These are phyloP conservation scores for Tricholoma flavovirens DNA, from an alignment of 768 basidiomycete genomes.

Conservation along the genomic window DNA sequence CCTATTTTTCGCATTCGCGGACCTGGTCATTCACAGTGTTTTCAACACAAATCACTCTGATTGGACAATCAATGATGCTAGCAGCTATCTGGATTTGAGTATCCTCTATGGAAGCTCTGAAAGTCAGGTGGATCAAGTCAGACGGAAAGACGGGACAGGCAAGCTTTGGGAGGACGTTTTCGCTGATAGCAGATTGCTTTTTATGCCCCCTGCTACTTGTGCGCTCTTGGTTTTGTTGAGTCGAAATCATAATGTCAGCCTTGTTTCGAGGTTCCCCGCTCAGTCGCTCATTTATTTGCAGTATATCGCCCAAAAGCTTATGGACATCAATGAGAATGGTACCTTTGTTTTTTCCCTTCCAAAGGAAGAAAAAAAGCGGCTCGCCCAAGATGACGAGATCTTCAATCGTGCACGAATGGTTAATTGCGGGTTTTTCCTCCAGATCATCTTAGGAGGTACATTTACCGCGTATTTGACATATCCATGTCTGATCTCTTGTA, in stretches of 20 bases:
- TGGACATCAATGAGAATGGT: slow-evolving; percentile 62
- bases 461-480: background rate
- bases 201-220: slow-evolving; percentile 69
- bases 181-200: slow-evolving; percentile 55
- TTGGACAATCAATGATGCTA: slow-evolving; percentile 53
- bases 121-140: slow-evolving; percentile 39
- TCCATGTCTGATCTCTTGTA: background rate
- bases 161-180: slow-evolving; percentile 64
- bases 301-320: slow-evolving; percentile 64
- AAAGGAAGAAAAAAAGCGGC: slow-evolving; percentile 17
- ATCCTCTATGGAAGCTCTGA: slow-evolving; percentile 64
- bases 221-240: slow-evolving; percentile 64
- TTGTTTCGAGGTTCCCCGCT: slow-evolving; percentile 1
- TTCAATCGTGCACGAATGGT: slow-evolving; percentile 70
- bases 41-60: slow-evolving; percentile 53
- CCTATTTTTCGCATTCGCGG: slow-evolving; percentile 75
- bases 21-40: slow-evolving; percentile 67
- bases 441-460: slow-evolving; percentile 55
- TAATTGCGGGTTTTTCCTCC: slow-evolving; percentile 68
- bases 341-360: slow-evolving; percentile 31
- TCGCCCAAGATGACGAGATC: slow-evolving; percentile 67
- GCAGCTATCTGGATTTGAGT: slow-evolving; percentile 74
- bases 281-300: slow-evolving; percentile 23
- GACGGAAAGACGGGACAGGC: slow-evolving; percentile 63
- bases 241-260: slow-evolving; percentile 68